phyloP scores from a whole-genome alignment of 2,329 filamentous ascomycete species.

The Arthrobotrys iridis region DNA sequence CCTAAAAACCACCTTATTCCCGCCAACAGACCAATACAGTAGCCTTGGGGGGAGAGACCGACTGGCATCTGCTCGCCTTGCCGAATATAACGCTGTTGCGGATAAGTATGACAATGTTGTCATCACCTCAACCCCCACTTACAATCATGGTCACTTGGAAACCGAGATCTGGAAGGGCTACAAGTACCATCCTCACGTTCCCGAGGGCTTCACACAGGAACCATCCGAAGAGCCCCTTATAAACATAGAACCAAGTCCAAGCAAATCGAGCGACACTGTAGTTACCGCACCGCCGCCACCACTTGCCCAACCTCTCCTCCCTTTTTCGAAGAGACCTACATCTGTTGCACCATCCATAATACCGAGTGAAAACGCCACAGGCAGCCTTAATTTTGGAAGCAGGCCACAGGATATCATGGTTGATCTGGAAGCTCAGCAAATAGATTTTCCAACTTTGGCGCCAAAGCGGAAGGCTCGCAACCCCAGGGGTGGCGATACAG shows the following conservation, averaged over 20 bases:
- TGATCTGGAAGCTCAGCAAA: conserved; percentile 9
- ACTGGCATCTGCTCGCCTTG: conserved; percentile 33
- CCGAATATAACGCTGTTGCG: conserved; percentile 19
- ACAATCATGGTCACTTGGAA: conserved; percentile 21
- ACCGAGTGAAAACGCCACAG: not conserved
- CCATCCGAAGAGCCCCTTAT: not conserved
- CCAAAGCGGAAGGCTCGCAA: conserved; percentile 36
- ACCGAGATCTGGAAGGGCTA: conserved; percentile 45
- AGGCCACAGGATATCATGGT: conserved; percentile 20
- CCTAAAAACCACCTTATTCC: conserved; percentile 40
- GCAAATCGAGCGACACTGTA: not conserved
- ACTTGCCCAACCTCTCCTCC: not conserved
- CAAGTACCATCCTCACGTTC: not conserved
- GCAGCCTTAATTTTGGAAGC: conserved; percentile 9
- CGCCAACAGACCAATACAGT: conserved; percentile 36
- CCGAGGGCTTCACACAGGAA: not conserved
- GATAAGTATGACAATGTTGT: conserved; percentile 40
- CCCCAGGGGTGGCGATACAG: not conserved
- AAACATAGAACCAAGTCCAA: not conserved
- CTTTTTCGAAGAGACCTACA: not conserved
- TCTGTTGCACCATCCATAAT: not conserved
- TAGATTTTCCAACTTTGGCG: conserved; percentile 29
- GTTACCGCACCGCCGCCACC: not conserved
- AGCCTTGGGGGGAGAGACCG: conserved; percentile 35
- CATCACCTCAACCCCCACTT: conserved; percentile 32